Percentiles rank a stretch among this genome's conserved stretches.
Evolutionary conservation across 139 green algal genomes (phyloP).

Genomic region (Chlorella ohadii): DNA sequence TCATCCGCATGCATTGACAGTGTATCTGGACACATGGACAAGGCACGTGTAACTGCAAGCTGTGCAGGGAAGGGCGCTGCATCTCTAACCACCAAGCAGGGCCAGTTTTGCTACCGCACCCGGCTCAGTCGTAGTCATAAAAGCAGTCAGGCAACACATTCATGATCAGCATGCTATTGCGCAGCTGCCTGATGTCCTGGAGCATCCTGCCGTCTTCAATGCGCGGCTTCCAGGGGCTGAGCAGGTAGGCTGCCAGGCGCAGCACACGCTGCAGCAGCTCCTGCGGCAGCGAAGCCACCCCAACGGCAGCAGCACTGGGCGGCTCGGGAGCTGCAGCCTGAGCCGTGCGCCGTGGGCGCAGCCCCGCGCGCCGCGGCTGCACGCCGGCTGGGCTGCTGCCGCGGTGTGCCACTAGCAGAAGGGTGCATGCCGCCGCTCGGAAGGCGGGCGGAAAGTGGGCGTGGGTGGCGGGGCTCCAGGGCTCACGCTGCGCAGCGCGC

Average conservation of each 20-base stretch:
- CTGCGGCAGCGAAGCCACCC: neutral
- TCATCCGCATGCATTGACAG: too few species aligned
- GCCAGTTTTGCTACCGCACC: too few species aligned
- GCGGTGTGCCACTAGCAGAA: neutral
- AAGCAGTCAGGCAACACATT: too few species aligned
- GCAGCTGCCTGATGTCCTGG: too few species aligned
- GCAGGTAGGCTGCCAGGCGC: neutral
- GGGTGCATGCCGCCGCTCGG: neutral
- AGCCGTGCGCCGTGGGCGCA: neutral
- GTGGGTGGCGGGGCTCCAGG: slow-evolving; percentile 5
- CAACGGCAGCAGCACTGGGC: neutral
- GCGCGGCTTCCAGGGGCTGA: neutral
- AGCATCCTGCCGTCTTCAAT: too few species aligned
- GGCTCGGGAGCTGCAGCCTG: neutral
- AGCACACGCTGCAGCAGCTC: neutral
- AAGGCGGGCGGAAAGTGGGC: neutral
- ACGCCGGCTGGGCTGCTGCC: neutral
- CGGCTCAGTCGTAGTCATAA: too few species aligned
- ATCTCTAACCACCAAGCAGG: too few species aligned
- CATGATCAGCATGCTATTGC: too few species aligned
- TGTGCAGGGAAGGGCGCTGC: too few species aligned
- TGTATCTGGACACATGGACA: too few species aligned
- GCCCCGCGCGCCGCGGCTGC: too few species aligned
- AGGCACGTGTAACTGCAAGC: too few species aligned
- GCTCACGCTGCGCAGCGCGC: neutral